Evolutionary conservation across 495 filamentous ascomycete genomes (phyloP).

Genomic region (Xylaria telfairii): DNA sequence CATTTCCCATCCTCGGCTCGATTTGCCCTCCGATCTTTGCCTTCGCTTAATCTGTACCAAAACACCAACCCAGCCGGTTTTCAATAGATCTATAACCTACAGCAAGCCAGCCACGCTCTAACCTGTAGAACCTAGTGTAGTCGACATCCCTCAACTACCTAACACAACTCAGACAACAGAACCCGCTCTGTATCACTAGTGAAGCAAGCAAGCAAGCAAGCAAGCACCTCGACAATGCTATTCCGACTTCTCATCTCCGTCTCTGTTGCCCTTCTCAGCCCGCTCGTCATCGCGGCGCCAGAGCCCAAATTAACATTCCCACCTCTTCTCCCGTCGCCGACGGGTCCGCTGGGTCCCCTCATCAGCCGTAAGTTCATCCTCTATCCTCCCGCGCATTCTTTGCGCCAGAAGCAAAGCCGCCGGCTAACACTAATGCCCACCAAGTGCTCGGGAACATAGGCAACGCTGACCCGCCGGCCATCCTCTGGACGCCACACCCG

Average conservation of each 20-base stretch:
- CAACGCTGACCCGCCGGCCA: conserved; percentile 15
- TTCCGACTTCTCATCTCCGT: neutral
- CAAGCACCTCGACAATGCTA: conserved; percentile 12
- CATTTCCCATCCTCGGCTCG: neutral
- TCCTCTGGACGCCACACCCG: conserved; percentile 25
- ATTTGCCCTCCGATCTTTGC: neutral
- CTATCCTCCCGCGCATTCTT: neutral
- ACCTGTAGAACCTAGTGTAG: neutral
- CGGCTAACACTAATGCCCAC: neutral
- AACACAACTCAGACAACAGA: neutral
- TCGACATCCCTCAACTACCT: neutral
- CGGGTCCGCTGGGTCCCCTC: conserved; percentile 15
- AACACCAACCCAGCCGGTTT: neutral
- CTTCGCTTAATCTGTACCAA: neutral
- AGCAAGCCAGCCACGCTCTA: neutral
- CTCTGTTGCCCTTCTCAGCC: neutral
- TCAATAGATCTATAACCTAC: neutral
- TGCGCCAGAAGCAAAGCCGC: no score
- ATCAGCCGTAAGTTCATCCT: conserved; percentile 13
- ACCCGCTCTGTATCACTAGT: neutral
- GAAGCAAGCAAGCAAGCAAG: neutral
- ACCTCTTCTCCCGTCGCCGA: conserved; percentile 7
- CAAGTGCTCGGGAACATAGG: conserved; percentile 20
- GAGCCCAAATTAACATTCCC: neutral
- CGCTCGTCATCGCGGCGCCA: neutral